These are phyloP conservation scores for Penicillium pancosmium DNA, from an alignment of 495 filamentous ascomycete species.

Conservation along the genomic window DNA sequence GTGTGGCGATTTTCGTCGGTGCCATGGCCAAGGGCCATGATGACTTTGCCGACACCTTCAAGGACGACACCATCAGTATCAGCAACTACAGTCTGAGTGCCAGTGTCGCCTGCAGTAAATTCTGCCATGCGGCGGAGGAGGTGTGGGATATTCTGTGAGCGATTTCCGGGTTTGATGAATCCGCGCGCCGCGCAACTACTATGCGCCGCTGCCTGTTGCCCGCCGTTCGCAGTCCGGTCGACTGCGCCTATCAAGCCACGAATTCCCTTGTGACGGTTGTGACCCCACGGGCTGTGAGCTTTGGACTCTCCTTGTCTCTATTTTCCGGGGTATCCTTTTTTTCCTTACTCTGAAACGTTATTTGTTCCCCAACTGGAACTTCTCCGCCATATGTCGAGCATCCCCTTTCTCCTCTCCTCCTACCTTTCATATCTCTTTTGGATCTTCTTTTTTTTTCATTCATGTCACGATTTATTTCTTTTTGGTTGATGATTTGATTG, in stretches of 20 bases:
- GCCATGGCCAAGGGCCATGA: slow-evolving; percentile 97
- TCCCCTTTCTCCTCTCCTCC: neutral
- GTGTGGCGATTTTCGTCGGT: slow-evolving; percentile 95
- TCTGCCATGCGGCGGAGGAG: slow-evolving; percentile 98
- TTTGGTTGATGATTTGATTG: slow-evolving; percentile 1
- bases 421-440: neutral
- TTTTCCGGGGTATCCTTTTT: slow-evolving; percentile 10
- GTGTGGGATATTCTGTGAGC: slow-evolving; percentile 86
- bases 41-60: slow-evolving; percentile 90
- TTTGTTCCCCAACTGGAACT: neutral
- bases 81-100: slow-evolving; percentile 97
- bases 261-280: slow-evolving; percentile 36
- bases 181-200: slow-evolving; percentile 14
- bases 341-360: neutral
- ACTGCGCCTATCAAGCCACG: slow-evolving; percentile 28
- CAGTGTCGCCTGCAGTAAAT: slow-evolving; percentile 97
- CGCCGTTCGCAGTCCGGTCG: slow-evolving; percentile 14
- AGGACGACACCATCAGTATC: slow-evolving; percentile 96
- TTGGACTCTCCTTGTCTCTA: slow-evolving; percentile 1
- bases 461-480: neutral
- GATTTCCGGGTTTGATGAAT: slow-evolving; percentile 10
- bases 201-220: slow-evolving; percentile 8
- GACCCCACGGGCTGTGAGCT: neutral
- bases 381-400: neutral
- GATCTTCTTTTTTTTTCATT: neutral